These are phyloP conservation scores for Phytopythium ostracodes DNA, from an alignment of 352 stramenopile genomes.

Conservation along the genomic window DNA sequence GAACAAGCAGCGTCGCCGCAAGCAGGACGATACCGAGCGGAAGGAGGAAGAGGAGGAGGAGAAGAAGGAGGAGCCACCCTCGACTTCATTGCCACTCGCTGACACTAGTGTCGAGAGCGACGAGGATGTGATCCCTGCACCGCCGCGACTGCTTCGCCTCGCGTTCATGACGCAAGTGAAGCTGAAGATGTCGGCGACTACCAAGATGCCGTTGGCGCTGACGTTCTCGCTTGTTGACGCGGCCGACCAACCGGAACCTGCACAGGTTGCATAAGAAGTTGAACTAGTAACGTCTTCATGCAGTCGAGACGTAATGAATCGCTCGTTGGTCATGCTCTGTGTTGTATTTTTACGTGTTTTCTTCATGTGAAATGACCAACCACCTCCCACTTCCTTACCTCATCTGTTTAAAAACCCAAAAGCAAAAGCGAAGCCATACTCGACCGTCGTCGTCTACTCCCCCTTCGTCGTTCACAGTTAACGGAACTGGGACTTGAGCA, in stretches of 20 bases:
- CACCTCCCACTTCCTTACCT: neutral
- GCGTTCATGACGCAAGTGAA: conserved; percentile 63
- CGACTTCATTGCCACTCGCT: neutral
- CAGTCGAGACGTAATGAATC: neutral
- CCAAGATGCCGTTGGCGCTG: conserved; percentile 58
- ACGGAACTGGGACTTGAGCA: conserved; percentile 87
- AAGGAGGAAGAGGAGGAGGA: conserved; percentile 9
- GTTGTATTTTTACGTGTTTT: neutral
- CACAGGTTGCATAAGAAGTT: neutral
- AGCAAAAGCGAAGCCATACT: neutral
- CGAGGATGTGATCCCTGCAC: conserved; percentile 1
- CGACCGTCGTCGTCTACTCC: neutral
- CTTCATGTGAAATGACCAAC: neutral
- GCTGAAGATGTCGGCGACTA: conserved; percentile 59
- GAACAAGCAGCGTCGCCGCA: conserved; percentile 1
- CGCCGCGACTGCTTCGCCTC: conserved; percentile 28
- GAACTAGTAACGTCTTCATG: neutral
- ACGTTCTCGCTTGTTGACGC: conserved; percentile 42
- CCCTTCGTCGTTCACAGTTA: conserved; percentile 19
- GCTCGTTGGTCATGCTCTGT: neutral
- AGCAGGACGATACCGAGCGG: neutral
- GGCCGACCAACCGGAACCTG: conserved; percentile 14
- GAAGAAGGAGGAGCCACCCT: neutral
- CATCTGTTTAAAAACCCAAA: neutral
- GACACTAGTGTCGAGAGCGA: neutral